These are phyloP conservation scores for Paraphoma sp. DNA, from an alignment of 2,329 filamentous ascomycete genomes.

Conservation along the genomic window DNA sequence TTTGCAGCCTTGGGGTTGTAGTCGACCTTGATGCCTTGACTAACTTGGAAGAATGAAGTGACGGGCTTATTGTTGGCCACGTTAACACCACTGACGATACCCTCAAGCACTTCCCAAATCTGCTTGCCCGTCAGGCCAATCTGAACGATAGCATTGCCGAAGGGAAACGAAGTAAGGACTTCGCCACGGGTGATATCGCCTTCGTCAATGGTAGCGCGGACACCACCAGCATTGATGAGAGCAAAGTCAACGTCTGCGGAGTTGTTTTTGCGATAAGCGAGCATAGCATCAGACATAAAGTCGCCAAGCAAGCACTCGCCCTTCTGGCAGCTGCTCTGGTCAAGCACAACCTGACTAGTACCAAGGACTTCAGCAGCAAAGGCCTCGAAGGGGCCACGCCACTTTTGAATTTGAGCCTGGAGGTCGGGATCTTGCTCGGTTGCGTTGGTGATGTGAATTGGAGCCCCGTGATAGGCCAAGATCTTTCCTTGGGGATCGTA, in stretches of 20 bases:
- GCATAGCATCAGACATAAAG: constrained; percentile 62
- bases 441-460: constrained; percentile 68
- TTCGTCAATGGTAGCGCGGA: constrained; percentile 67
- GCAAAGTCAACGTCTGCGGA: constrained; percentile 61
- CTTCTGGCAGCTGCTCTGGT: constrained; percentile 64
- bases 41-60: constrained; percentile 68
- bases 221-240: constrained; percentile 68
- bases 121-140: constrained; percentile 60
- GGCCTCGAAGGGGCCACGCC: constrained; percentile 67
- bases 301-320: constrained; percentile 61
- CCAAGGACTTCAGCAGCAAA: constrained; percentile 67
- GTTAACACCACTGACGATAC: constrained; percentile 62
- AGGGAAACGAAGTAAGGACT: constrained; percentile 70
- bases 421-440: constrained; percentile 64
- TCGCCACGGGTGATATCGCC: constrained; percentile 69
- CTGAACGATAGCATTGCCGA: constrained; percentile 69
- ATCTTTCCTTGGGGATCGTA: constrained; percentile 68
- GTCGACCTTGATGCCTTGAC: constrained; percentile 61
- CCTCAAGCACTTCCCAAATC: constrained; percentile 66
- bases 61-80: constrained; percentile 61
- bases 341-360: constrained; percentile 61
- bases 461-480: constrained; percentile 67
- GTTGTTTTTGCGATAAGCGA: constrained; percentile 63
- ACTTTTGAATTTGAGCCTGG: constrained; percentile 64
- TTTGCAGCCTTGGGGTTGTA: constrained; percentile 62